phyloP scores from a whole-genome alignment of 257 asterid genomes.

The Plantago major region DNA sequence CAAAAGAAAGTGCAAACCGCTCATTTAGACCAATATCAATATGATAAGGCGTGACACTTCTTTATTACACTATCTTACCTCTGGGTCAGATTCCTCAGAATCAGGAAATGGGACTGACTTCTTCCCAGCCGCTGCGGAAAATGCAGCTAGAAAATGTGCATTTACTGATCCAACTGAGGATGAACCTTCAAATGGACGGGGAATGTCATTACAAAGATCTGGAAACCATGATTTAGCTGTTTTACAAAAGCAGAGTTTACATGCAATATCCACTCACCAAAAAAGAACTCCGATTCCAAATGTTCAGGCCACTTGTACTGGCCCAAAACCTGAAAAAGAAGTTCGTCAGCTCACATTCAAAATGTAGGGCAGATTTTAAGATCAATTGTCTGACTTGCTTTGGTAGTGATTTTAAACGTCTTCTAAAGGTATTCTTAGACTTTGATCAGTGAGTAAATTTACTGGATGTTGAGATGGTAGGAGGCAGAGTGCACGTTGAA shows the following conservation, averaged over 20 bases:
- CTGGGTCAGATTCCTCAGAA: conserved; percentile 91
- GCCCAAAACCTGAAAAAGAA: conserved; percentile 54
- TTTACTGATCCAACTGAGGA: conserved; percentile 78
- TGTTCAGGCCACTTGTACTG: conserved; percentile 90
- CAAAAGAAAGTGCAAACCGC: conserved; percentile 26
- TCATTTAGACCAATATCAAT: conserved; percentile 20
- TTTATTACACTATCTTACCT: conserved; percentile 42
- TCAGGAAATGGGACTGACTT: conserved; percentile 53
- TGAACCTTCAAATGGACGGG: conserved; percentile 44
- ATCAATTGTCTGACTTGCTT: neutral
- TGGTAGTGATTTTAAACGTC: neutral
- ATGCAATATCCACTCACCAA: conserved; percentile 43
- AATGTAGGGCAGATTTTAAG: no score
- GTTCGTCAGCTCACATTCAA: conserved; percentile 15
- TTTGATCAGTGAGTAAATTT: neutral
- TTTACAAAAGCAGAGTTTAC: conserved; percentile 8
- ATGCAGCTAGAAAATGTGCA: conserved; percentile 83
- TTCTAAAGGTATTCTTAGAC: neutral
- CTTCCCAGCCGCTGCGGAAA: conserved; percentile 91
- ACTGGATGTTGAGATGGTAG: no score
- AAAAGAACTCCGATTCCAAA: conserved; percentile 67
- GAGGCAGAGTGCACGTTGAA: no score
- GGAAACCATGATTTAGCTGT: conserved; percentile 10
- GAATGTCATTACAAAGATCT: conserved; percentile 12
- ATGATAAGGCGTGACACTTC: conserved; percentile 10